Base-by-base conservation (phyloP, 768 basidiomycete species). In the Calocybe indica region DNA sequence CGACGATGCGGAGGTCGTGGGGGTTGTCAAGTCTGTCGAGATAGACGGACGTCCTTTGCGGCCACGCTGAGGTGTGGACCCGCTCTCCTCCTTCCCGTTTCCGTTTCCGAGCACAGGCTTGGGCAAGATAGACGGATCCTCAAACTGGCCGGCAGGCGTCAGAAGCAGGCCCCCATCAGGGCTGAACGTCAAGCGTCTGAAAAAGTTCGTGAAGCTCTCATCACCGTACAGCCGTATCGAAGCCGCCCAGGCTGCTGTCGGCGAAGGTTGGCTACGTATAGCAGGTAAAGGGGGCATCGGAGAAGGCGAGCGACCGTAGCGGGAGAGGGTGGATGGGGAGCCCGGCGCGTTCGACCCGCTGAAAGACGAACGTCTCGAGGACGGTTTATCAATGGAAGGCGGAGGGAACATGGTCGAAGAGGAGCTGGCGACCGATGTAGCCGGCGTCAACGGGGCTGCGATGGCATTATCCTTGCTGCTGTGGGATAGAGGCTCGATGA, bases 101-200 rank as follows among this genome's bases (percentile, higher is more conserved):
- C 40, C 47, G 35, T 47, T 44, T 52, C 59, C 39, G 50, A 58
- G 43, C 46, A 52, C 45, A 31, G 56, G 37, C 41, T 54, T 40
- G 46, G 73, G 60, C 10, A 70, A 64, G 29, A 82, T 81, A 10
- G 87, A 81, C 3, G 91, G 88, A 63, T 98, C 95, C 61, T 98
- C 94, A 58, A 96, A 97, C 60, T 95, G 90, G 0, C 96, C 96
- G 1, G 96, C 95, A 0, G 96, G 96, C 0, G 96, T 98, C 54
- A 98, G 71, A 39, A 99, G 75, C 33, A 99, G 72, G 7, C 85
- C 90, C 0, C 96, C 96, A 61, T 99, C 96, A 1, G 95, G 91
- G 46, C 91, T 92, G 68, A 97, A 99, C 8, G 87, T 85, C 51
- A 99, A 71, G 33, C 96, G 78, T 29, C 96, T 73, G 75, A 98